Evolutionary conservation across 2,329 filamentous ascomycete genomes (phyloP).

Genomic region (Penicillium sp.): DNA sequence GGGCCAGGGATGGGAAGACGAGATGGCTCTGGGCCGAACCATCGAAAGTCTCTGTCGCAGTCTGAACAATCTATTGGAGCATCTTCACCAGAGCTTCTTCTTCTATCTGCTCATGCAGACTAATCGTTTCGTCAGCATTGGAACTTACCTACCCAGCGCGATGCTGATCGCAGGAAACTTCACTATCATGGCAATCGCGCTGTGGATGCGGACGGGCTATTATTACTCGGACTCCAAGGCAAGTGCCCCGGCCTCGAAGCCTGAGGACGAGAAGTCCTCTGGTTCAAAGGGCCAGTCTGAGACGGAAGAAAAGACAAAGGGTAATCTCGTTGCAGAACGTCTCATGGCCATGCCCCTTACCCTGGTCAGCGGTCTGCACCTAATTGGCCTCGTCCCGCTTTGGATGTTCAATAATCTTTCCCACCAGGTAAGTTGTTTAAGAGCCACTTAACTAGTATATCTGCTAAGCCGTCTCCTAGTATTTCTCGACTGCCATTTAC

Average conservation of each 20-base stretch:
- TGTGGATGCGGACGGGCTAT: conserved; percentile 87
- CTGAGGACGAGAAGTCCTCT: conserved; percentile 30
- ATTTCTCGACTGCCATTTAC: conserved; percentile 57
- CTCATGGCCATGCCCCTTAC: conserved; percentile 54
- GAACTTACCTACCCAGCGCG: conserved; percentile 93
- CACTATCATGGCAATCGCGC: conserved; percentile 85
- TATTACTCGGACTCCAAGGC: conserved; percentile 30
- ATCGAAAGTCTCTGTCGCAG: conserved; percentile 89
- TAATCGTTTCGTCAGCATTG: conserved; percentile 93
- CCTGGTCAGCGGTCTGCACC: conserved; percentile 68
- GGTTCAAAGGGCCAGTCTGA: conserved; percentile 10
- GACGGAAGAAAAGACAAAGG: conserved; percentile 6
- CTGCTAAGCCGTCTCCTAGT: conserved; percentile 39
- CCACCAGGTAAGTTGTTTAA: conserved; percentile 52
- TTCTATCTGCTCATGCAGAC: conserved; percentile 93
- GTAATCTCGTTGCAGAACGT: conserved; percentile 31
- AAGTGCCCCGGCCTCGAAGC: conserved; percentile 19
- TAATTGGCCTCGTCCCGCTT: conserved; percentile 72
- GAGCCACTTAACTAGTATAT: conserved; percentile 5
- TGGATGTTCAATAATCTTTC: conserved; percentile 78
- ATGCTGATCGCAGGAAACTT: conserved; percentile 95
- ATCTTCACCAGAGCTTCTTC: conserved; percentile 98
- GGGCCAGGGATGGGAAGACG: conserved; percentile 91
- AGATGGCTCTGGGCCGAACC: conserved; percentile 88
- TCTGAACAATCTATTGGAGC: conserved; percentile 92